Evolutionary conservation across 2,329 filamentous ascomycete species (phyloP).

Genomic region (Fusarium anthophilum): DNA sequence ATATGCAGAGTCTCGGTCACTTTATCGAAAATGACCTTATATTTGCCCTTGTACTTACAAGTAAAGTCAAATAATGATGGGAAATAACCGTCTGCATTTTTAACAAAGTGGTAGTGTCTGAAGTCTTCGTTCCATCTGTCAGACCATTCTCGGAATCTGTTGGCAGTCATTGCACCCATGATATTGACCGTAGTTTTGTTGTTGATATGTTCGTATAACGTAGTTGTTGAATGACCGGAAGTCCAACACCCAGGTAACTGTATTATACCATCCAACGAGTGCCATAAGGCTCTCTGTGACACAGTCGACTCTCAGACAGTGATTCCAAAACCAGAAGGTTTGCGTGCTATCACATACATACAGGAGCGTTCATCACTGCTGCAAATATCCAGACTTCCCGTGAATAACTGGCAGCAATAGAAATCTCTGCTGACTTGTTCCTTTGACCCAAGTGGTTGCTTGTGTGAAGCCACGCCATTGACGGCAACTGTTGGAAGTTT

Average conservation of each 20-base stretch:
- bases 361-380: background rate
- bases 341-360: background rate
- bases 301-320: background rate
- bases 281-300: background rate
- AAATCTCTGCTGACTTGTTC: rapidly evolving
- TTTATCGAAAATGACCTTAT: background rate
- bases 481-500: rapidly evolving
- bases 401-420: rapidly evolving
- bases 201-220: rapidly evolving
- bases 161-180: background rate
- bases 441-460: rapidly evolving
- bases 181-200: background rate
- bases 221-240: rapidly evolving
- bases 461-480: background rate
- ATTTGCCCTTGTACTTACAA: background rate
- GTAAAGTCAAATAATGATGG: background rate
- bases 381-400: rapidly evolving
- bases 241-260: rapidly evolving
- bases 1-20: background rate
- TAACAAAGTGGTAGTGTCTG: background rate
- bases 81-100: background rate
- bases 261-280: background rate
- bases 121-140: background rate
- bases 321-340: rapidly evolving
- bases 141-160: background rate